Percentiles rank a stretch among this genome's conserved stretches.
Conservation (phyloP, 23 red algal species). For the Agarophyton chilense region DNA sequence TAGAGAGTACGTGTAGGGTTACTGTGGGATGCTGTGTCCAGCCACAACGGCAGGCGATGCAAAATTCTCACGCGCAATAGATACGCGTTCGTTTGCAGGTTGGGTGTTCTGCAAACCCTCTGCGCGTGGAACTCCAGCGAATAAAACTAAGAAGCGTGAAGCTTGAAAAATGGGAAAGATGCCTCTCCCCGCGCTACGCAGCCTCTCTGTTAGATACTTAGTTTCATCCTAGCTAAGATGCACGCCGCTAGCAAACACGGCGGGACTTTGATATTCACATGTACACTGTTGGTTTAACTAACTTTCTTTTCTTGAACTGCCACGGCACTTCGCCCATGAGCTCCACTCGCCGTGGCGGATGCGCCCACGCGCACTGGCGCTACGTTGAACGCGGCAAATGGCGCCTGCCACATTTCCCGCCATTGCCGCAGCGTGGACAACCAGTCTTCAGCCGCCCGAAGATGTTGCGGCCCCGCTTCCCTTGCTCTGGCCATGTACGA, state of each 20-base stretch:
- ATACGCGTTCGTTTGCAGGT: background rate
- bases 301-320: constrained; percentile 8
- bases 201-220: background rate
- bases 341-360: background rate
- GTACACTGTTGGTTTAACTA: constrained; percentile 25
- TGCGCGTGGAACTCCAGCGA: background rate
- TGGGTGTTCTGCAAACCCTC: no score
- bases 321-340: background rate
- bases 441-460: constrained; percentile 68
- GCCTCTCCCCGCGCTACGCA: constrained; percentile 4
- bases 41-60: background rate
- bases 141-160: constrained; percentile 15
- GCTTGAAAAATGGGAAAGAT: background rate
- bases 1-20: background rate
- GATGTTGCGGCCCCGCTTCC: constrained; percentile 76
- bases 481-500: constrained; percentile 68
- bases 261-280: background rate
- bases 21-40: background rate
- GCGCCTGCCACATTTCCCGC: constrained; percentile 37
- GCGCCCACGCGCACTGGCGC: constrained; percentile 1
- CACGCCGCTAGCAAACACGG: background rate
- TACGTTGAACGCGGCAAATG: constrained; percentile 44
- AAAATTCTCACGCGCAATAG: background rate
- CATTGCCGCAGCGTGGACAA: constrained; percentile 43
- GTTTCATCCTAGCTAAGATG: background rate